phyloP scores from a whole-genome alignment of 805 yeast species.

The Saturnispora mendoncae region DNA sequence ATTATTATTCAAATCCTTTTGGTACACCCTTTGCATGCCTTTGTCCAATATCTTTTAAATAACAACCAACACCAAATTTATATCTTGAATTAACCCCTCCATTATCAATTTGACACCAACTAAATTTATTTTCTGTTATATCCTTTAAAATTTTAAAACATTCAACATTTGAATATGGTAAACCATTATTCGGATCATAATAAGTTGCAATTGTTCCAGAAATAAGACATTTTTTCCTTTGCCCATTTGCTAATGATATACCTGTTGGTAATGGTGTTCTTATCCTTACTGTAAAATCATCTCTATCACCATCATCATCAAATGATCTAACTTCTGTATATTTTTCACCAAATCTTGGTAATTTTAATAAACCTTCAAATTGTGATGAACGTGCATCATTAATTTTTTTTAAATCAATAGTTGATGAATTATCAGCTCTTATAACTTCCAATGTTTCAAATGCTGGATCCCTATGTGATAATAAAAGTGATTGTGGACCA shows the following conservation, averaged over 20 bases:
- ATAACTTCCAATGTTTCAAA: conserved; percentile 34
- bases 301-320: conserved; percentile 35
- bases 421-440: conserved; percentile 23
- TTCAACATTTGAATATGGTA: conserved; percentile 78
- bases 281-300: conserved; percentile 40
- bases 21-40: conserved; percentile 83
- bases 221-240: conserved; percentile 59
- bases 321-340: conserved; percentile 34
- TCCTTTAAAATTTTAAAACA: conserved; percentile 58
- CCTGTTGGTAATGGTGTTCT: conserved; percentile 70
- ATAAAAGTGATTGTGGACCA: conserved; percentile 49
- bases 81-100: conserved; percentile 34
- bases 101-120: conserved; percentile 43
- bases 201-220: conserved; percentile 75
- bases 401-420: conserved; percentile 21
- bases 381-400: conserved; percentile 22
- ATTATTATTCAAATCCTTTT: conserved; percentile 50
- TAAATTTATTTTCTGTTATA: conserved; percentile 45
- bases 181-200: conserved; percentile 80
- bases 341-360: conserved; percentile 59
- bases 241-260: conserved; percentile 59
- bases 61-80: conserved; percentile 33
- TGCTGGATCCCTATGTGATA: conserved; percentile 45
- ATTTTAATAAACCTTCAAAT: conserved; percentile 35
- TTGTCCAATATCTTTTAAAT: conserved; percentile 30